A percentile compares a stretch with the other conserved stretches of the same genome.
Evolutionary conservation across 108 stramenopile genomes (phyloP).

Genomic region (Pseudonitzschia pungens): DNA sequence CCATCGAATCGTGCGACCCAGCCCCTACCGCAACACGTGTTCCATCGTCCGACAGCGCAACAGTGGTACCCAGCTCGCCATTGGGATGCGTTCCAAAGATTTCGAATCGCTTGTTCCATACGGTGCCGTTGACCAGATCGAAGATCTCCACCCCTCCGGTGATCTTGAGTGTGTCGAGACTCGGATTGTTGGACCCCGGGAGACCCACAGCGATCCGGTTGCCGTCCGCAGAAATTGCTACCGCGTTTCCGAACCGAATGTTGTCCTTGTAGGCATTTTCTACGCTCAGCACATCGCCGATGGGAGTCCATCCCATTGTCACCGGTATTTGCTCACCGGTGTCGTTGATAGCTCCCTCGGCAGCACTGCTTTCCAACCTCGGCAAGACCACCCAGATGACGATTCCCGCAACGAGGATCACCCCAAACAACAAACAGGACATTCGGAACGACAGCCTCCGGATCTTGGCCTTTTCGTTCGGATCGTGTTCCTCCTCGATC

Average conservation of each 20-base stretch:
- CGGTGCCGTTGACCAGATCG: slow-evolving; percentile 32
- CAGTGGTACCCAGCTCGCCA: slow-evolving; percentile 31
- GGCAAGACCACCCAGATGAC: slow-evolving; percentile 16
- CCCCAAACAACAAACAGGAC: background rate
- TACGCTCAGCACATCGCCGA: slow-evolving; percentile 24
- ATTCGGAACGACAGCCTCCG: slow-evolving; percentile 2
- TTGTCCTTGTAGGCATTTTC: slow-evolving; percentile 33
- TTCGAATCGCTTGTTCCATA: background rate
- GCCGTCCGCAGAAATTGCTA: slow-evolving; percentile 34
- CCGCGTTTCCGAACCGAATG: slow-evolving; percentile 32
- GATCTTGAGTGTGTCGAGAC: background rate
- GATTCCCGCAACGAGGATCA: slow-evolving; percentile 12
- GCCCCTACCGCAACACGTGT: slow-evolving; percentile 33
- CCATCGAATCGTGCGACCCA: slow-evolving; percentile 1
- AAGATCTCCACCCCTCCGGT: slow-evolving; percentile 23
- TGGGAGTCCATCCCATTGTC: slow-evolving; percentile 26
- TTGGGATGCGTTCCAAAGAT: slow-evolving; percentile 7
- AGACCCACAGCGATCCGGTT: slow-evolving; percentile 36
- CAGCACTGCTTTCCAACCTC: background rate
- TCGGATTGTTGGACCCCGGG: slow-evolving; percentile 22
- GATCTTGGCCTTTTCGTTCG: background rate
- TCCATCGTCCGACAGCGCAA: slow-evolving; percentile 35
- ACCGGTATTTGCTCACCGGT: background rate
- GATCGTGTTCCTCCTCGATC: slow-evolving; percentile 7
- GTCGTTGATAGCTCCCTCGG: background rate